Evolutionary conservation across 2,329 filamentous ascomycete genomes (phyloP), one percentile per base, ranked within the genome.

Genomic region (Colletotrichum brevisporum): DNA sequence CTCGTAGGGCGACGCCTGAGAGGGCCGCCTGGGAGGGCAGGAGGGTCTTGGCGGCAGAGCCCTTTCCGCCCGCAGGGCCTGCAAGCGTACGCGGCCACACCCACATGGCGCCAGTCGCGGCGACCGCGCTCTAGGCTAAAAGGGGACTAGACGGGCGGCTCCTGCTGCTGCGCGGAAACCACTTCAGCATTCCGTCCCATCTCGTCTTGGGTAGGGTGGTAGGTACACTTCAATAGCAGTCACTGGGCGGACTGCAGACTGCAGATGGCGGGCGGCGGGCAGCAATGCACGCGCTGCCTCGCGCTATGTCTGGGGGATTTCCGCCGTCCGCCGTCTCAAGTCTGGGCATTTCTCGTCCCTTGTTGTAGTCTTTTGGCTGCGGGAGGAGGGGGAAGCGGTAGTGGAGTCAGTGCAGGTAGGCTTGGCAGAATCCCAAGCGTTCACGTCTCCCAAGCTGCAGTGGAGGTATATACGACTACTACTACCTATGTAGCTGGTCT

Each of bases 31-130:
- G 31, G 10, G 31, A 36, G 31, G 31, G 31, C 31, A 10, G 31
- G 27, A n/a, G 41, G 41, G 41, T 54, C 66, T 69, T 66, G 66
- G 66, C 62, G 62, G 31, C 55, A 53, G 51, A 66, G 55, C 55
- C 66, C 31, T 47, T 66, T 69, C 66, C 62, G 66, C 66, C 54
- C 48, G 55, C 55, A 10, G 55, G 31, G 39, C 50, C 43, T 60
- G 66, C 63, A 48, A 57, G 63, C 57, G 27, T 66, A 70, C 67
- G 63, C 67, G 67, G 63, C 67, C 67, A 24, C 55, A 52, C 52
- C 67, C 67, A 69, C 63, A 69, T 45, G 13, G 62, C 60, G 60
- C 60, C 50, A 50, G 45, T 47, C 60, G 45, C 51, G 47, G 41
- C 31, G 47, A 21, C 48, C 47, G 51, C 61, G 41, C n/a, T 31